phyloP scores from a whole-genome alignment of 768 basidiomycete genomes.

The Tulasnella sp. region DNA sequence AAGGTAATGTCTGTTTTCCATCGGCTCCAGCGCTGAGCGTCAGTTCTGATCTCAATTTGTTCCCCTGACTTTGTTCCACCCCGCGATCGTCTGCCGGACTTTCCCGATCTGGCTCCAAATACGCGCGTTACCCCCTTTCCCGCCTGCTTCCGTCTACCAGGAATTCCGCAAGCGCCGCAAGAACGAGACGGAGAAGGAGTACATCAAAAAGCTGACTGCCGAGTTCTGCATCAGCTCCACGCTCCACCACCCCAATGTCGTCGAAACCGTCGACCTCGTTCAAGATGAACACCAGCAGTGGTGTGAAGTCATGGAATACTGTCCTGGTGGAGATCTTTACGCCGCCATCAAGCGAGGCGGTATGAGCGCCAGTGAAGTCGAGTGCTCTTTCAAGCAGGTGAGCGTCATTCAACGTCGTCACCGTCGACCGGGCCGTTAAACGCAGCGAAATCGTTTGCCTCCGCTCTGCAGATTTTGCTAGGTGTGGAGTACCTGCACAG shows the following conservation, averaged over 20 bases:
- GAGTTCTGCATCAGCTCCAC: slow-evolving; percentile 98
- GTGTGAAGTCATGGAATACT: slow-evolving; percentile 99
- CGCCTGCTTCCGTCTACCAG: slow-evolving; percentile 48
- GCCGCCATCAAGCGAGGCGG: slow-evolving; percentile 97
- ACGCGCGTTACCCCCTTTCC: slow-evolving; percentile 1
- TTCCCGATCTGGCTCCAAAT: slow-evolving; percentile 20
- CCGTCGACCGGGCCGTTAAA: background rate
- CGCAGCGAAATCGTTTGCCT: too few species aligned
- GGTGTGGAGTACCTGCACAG: slow-evolving; percentile 91
- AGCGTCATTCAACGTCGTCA: background rate
- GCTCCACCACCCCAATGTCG: slow-evolving; percentile 93
- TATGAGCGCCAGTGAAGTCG: slow-evolving; percentile 90
- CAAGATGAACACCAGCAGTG: slow-evolving; percentile 95
- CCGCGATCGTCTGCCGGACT: background rate
- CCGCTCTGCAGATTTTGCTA: slow-evolving; percentile 56
- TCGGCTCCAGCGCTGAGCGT: background rate
- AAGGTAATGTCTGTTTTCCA: slow-evolving; percentile 62
- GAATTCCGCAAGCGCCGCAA: slow-evolving; percentile 98
- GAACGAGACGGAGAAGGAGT: slow-evolving; percentile 99
- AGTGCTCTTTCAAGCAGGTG: slow-evolving; percentile 93
- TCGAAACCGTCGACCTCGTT: slow-evolving; percentile 98
- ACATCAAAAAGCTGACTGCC: slow-evolving; percentile 98
- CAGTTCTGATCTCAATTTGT: slow-evolving; percentile 19
- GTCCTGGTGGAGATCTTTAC: slow-evolving; percentile 96
- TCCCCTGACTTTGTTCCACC: slow-evolving; percentile 31